These are phyloP conservation scores for Hyphochytrium catenoides DNA, from an alignment of 352 stramenopile genomes.

Conservation along the genomic window DNA sequence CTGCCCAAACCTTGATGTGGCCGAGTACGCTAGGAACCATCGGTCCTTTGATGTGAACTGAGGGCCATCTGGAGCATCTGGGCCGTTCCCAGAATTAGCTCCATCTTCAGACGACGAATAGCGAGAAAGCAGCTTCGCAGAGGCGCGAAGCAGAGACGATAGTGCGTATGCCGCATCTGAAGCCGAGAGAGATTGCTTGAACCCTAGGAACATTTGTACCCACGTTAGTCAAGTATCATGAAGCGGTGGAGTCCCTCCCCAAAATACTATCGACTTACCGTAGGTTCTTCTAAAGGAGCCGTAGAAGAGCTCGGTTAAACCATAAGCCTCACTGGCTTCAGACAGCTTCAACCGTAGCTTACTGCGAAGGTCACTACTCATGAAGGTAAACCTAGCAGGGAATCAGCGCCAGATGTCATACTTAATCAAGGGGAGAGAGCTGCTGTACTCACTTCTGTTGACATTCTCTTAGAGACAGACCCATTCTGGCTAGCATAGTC, in stretches of 20 bases:
- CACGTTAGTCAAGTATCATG: background rate
- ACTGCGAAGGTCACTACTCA: slow-evolving; percentile 70
- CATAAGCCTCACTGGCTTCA: slow-evolving; percentile 78
- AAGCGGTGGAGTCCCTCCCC: background rate
- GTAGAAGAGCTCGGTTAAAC: slow-evolving; percentile 85
- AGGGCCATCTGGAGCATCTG: background rate
- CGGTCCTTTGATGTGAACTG: background rate
- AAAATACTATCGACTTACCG: slow-evolving; percentile 10
- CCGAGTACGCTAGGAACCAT: slow-evolving; percentile 1
- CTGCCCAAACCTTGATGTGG: slow-evolving; percentile 20
- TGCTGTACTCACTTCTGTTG: slow-evolving; percentile 57
- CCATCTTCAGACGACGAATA: slow-evolving; percentile 35
- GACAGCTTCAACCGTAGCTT: slow-evolving; percentile 72
- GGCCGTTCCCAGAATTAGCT: slow-evolving; percentile 17
- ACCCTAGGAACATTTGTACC: slow-evolving; percentile 17
- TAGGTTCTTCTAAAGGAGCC: slow-evolving; percentile 80
- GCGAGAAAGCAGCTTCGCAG: slow-evolving; percentile 27
- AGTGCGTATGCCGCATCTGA: slow-evolving; percentile 83
- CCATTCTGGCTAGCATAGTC: slow-evolving; percentile 91
- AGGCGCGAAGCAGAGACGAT: slow-evolving; percentile 74
- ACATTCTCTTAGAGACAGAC: slow-evolving; percentile 80
- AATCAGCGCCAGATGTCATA: slow-evolving; percentile 1
- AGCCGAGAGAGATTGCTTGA: slow-evolving; percentile 78
- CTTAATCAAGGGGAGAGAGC: background rate
- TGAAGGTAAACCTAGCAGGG: slow-evolving; percentile 58